Evolutionary conservation across 768 basidiomycete species (phyloP).

Genomic region (Lentinus brumalis): DNA sequence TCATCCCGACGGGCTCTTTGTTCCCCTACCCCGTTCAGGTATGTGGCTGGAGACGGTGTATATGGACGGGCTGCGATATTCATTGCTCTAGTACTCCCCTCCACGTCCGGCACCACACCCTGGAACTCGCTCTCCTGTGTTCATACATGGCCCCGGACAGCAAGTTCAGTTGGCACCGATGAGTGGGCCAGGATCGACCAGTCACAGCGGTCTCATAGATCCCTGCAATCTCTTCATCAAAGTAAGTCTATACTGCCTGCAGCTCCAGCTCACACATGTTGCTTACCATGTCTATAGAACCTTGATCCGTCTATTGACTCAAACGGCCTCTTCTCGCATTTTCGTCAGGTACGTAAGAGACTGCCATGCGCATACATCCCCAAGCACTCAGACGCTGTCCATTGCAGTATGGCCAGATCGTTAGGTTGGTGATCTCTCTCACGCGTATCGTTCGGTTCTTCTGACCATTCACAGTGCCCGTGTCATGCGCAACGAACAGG

Average conservation of each 20-base stretch:
- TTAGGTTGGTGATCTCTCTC: slow-evolving; percentile 55
- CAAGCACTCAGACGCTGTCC: slow-evolving; percentile 16
- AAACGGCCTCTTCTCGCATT: slow-evolving; percentile 80
- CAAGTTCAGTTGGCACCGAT: slow-evolving; percentile 84
- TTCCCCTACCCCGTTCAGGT: slow-evolving; percentile 69
- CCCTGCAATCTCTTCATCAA: slow-evolving; percentile 92
- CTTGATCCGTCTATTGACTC: slow-evolving; percentile 85
- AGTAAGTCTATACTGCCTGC: slow-evolving; percentile 40
- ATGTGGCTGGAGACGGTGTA: slow-evolving; percentile 15
- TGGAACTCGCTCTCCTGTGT: slow-evolving; percentile 47
- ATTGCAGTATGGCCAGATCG: slow-evolving; percentile 81
- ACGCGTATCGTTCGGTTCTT: not conserved
- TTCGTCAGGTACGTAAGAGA: slow-evolving; percentile 61
- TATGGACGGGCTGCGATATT: not conserved
- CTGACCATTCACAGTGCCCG: slow-evolving; percentile 61
- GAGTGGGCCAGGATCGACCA: slow-evolving; percentile 72
- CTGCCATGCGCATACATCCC: not conserved
- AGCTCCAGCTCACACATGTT: slow-evolving; percentile 5
- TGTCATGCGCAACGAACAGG: slow-evolving; percentile 86
- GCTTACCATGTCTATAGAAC: slow-evolving; percentile 52
- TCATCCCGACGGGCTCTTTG: slow-evolving; percentile 70
- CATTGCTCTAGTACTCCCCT: slow-evolving; percentile 60
- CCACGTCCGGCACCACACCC: slow-evolving; percentile 53
- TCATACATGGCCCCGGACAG: slow-evolving; percentile 87
- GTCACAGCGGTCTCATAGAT: slow-evolving; percentile 86